Base-by-base conservation (phyloP, 2,329 filamentous ascomycete species). In the Claviceps maximensis region DNA sequence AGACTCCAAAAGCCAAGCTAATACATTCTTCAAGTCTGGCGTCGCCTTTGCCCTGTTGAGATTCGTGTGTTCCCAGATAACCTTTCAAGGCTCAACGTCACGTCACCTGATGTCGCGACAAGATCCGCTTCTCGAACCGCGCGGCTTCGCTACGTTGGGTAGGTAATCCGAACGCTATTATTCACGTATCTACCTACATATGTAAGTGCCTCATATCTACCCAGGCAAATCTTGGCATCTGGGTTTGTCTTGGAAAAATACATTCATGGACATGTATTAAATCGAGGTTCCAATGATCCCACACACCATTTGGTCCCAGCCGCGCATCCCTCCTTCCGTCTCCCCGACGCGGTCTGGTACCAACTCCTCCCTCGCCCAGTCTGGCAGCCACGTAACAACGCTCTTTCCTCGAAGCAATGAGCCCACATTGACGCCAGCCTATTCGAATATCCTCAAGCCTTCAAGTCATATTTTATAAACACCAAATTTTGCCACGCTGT, bases 31-130 rank as follows among this genome's bases (percentile, higher is more conserved):
- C 31, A 8, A 9, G 4, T 33, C 31, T 33, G 31, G 31, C 8
- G 31, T 9, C 31, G 12, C 31, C 7, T 9, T 1, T 38, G 36
- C 36, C 36, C 17, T 12, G 36, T n/a, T 38, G 36, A 38, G 36
- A 38, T 38, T 38, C 36, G 7, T 7, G 36, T 38, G 15, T 8
- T 17, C 15, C 36, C 36, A n/a, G 2, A 42, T n/a, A 42, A 42
- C n/a, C 38, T 21, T n/a, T 19, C 12, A 9, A 23, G 21, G 47
- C 47, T 33, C 15, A 15, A 45, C 40, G 36, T 38, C 36, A 38
- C 36, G 50, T 52, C 50, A 52, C 50, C 44, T 52, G 50, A 52
- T 52, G 33, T 10, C 50, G 50, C 50, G 50, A 41, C 50, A 31
- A 31, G 27, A n/a, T 47, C 29, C 45, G n/a, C 45, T 31, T 3